These are phyloP conservation scores for Daldinia loculata DNA, from an alignment of 495 filamentous ascomycete species.

Conservation along the genomic window DNA sequence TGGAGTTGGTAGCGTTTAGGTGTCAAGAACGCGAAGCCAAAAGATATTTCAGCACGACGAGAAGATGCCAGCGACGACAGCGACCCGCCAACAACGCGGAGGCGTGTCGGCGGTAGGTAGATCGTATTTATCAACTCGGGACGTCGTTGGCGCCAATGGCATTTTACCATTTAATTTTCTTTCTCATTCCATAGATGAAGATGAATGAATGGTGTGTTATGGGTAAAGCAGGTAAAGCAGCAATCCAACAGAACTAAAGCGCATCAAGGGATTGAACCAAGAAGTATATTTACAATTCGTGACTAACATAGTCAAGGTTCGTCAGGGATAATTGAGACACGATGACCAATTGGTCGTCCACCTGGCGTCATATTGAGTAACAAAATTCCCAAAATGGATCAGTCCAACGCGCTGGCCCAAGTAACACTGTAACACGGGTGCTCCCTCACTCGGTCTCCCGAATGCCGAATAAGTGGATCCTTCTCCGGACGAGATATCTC, in stretches of 20 bases:
- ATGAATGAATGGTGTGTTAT: conserved; percentile 29
- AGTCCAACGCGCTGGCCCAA: conserved; percentile 20
- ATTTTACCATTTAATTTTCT: conserved; percentile 21
- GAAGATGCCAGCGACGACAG: neutral
- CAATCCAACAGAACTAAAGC: neutral
- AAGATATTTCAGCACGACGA: neutral
- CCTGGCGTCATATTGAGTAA: conserved; percentile 41
- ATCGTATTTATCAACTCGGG: conserved; percentile 19
- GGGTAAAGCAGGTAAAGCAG: neutral
- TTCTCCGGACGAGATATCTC: conserved; percentile 31
- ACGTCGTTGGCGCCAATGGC: neutral
- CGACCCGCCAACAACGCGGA: conserved; percentile 4
- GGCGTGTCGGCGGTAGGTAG: conserved; percentile 9
- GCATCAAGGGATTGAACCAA: conserved; percentile 1
- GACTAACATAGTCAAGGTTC: conserved; percentile 26
- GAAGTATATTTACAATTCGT: conserved; percentile 20
- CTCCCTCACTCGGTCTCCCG: conserved; percentile 29
- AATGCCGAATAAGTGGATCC: conserved; percentile 36
- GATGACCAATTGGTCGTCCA: conserved; percentile 31
- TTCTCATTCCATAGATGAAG: conserved; percentile 21
- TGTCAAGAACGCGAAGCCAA: conserved; percentile 3
- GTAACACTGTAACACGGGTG: conserved; percentile 11
- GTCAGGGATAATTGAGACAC: conserved; percentile 22
- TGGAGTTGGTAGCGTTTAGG: neutral
- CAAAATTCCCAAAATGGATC: conserved; percentile 36